Evolutionary conservation across 768 basidiomycete species (phyloP).

Genomic region (Xanthoconium stramineum): DNA sequence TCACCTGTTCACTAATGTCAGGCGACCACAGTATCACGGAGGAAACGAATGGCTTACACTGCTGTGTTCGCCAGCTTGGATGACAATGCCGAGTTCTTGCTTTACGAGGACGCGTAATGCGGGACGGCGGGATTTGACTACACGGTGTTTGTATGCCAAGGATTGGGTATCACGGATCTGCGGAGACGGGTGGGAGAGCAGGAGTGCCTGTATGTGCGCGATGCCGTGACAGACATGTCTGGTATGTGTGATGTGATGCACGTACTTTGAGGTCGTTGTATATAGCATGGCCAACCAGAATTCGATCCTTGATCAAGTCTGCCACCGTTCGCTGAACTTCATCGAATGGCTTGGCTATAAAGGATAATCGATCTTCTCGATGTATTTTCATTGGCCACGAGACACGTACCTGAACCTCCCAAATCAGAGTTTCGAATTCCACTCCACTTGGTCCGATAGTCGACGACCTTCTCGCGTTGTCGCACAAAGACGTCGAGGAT

Average conservation of each 20-base stretch:
- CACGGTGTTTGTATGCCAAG: slow-evolving; percentile 56
- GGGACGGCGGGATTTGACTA: slow-evolving; percentile 60
- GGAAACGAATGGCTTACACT: slow-evolving; percentile 54
- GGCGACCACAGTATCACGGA: background rate
- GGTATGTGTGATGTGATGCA: no score
- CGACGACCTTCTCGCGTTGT: slow-evolving; percentile 82
- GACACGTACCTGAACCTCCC: slow-evolving; percentile 48
- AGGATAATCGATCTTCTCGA: slow-evolving; percentile 1
- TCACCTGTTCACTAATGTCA: slow-evolving; percentile 48
- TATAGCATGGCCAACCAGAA: slow-evolving; percentile 91
- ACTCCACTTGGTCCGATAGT: slow-evolving; percentile 78
- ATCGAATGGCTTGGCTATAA: slow-evolving; percentile 70
- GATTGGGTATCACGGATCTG: slow-evolving; percentile 70
- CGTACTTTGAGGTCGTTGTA: no score
- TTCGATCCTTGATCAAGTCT: slow-evolving; percentile 64
- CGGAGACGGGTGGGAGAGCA: slow-evolving; percentile 67
- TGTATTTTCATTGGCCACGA: no score
- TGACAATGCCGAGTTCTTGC: slow-evolving; percentile 73
- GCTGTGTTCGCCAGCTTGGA: slow-evolving; percentile 87
- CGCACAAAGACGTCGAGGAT: slow-evolving; percentile 86
- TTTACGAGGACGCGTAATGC: slow-evolving; percentile 81
- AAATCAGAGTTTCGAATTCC: slow-evolving; percentile 15
- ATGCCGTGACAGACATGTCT: no score
- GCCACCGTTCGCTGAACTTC: slow-evolving; percentile 80
- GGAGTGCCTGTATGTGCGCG: slow-evolving; percentile 48